Base-by-base conservation (phyloP, 371 early-diverging fungal species). In the Mortierella sp. region DNA sequence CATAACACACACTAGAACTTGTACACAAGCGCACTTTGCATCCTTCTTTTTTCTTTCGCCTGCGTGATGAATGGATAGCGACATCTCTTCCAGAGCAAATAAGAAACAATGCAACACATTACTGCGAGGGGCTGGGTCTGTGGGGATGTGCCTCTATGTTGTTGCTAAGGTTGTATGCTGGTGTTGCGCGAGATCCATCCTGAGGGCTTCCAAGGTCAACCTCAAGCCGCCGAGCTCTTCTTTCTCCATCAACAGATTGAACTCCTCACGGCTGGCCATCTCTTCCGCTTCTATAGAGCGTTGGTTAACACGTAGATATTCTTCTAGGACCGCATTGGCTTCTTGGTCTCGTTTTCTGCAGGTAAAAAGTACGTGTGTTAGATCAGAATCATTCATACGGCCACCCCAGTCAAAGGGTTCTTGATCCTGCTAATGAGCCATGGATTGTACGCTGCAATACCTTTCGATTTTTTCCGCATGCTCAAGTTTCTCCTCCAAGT, bases 181-280 rank as follows among this genome's bases (percentile, higher is more conserved):
- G 18, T 34, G 48, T 6, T 47, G 59, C 8, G 1, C 23, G 45
- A 64, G 48, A 24, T 64, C 53, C 28, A 59, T 30, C 61, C 28
- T 60, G 12, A 71, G 48, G 3, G 47, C 21, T 19, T 49, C 19
- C 21, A 65, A 24, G 0, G 46, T 41, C 14, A 27, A 27, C n/a
- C 60, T 51, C n/a, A 73, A 39, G 4, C 59, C 41, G 5, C 5
- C 26, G 16, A 60, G 28, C 10, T 63, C 60, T 18, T 63, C 60
- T 34, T 59, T 38, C 16, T 60, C 62, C 2, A 47, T 47, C 51
- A 76, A 30, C 12, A 69, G 43, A 8, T 65, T 43, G 30, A 47
- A 76, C 55, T 76, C 76, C 10, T 55, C 70, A 16, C 53, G 49
- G 31, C 65, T 65, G 38, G 70, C 65, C 18, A 43, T 52, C n/a